Percentiles rank a stretch among this genome's conserved stretches.
phyloP scores from a whole-genome alignment of 148 eudicot species.

The Vaccinium macrocarpon region DNA sequence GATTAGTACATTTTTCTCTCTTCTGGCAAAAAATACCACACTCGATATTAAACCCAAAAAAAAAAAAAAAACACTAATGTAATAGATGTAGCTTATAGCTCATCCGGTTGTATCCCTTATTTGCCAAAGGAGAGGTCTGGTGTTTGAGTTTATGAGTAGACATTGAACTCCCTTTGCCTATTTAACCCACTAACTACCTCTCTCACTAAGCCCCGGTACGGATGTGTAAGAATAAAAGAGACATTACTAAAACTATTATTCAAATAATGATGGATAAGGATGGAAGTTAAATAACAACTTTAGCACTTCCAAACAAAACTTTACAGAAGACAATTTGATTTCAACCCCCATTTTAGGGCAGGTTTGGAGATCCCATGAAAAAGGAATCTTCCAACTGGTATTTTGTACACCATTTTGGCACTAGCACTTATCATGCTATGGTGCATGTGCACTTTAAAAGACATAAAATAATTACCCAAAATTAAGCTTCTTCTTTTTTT shows the following conservation, averaged over 20 bases:
- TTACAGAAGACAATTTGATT: background rate
- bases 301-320: slow-evolving; percentile 18
- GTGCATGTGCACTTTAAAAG: background rate
- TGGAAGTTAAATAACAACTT: slow-evolving; percentile 13
- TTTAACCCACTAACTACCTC: no score
- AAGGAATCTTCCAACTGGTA: slow-evolving; percentile 22
- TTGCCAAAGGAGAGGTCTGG: no score
- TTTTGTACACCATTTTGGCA: background rate
- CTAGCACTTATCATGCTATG: background rate
- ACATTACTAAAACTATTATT: background rate
- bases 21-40: no score
- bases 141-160: no score
- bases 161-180: no score
- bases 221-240: background rate
- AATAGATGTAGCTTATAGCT: no score
- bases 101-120: no score
- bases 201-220: background rate
- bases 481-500: background rate
- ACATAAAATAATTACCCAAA: background rate
- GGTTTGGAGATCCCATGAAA: slow-evolving; percentile 38
- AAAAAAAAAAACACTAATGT: no score
- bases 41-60: no score
- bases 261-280: slow-evolving; percentile 16
- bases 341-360: slow-evolving; percentile 32
- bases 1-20: no score